Evolutionary conservation across 306 rosid genomes (phyloP).

Genomic region (Astragalus glycyphyllos): DNA sequence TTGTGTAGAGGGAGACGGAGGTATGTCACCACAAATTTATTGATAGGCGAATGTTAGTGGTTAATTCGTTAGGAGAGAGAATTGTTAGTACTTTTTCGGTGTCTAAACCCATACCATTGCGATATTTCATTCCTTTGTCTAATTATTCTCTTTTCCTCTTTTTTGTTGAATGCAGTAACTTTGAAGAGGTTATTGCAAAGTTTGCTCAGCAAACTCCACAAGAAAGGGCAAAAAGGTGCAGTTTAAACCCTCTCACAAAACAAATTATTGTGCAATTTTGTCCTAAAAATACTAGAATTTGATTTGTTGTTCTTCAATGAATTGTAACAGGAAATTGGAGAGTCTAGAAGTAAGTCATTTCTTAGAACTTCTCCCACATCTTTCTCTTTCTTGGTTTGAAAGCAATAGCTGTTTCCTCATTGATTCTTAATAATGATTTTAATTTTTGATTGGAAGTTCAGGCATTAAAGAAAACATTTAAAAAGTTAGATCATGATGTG

Average conservation of each 20-base stretch:
- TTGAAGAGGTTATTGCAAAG: conserved; percentile 76
- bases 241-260: not conserved
- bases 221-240: conserved; percentile 78
- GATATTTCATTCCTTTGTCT: not conserved
- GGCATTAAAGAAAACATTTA: conserved; percentile 38
- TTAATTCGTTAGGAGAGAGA: too few relatives aligned
- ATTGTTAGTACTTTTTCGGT: too few relatives aligned
- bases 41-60: too few relatives aligned
- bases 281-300: conserved; percentile 5
- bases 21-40: conserved; percentile 29
- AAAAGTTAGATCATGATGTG: conserved; percentile 62
- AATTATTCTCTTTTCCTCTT: conserved; percentile 1
- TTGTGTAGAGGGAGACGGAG: conserved; percentile 76
- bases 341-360: conserved; percentile 74
- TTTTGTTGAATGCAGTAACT: conserved; percentile 41
- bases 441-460: conserved; percentile 48
- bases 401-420: not conserved
- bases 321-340: conserved; percentile 80
- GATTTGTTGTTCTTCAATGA: conserved; percentile 37
- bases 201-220: conserved; percentile 82
- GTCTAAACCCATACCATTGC: too few relatives aligned
- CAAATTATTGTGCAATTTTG: conserved; percentile 5
- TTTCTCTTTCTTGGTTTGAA: conserved; percentile 1
- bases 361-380: conserved; percentile 30
- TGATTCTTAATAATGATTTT: conserved; percentile 22